These are phyloP conservation scores for Gymnopilus junonius DNA, from an alignment of 768 basidiomycete genomes.

Conservation along the genomic window DNA sequence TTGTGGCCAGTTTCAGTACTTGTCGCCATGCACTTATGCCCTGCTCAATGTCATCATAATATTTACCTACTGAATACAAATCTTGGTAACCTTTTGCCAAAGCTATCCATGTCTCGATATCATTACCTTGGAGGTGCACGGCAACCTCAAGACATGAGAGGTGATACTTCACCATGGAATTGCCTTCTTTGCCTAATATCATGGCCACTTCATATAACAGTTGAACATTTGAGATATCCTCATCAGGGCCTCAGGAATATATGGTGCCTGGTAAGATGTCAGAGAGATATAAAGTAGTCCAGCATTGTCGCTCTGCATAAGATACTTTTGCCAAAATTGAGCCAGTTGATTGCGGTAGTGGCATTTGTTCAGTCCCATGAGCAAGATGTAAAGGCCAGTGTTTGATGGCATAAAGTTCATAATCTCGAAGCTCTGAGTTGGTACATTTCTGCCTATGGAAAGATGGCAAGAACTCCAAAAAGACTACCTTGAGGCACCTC, in stretches of 20 bases:
- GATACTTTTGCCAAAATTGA: background rate
- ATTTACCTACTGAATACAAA: background rate
- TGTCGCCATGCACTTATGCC: background rate
- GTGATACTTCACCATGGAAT: background rate
- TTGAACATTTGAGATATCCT: too few relatives aligned
- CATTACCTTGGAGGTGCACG: background rate
- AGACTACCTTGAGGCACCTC: background rate
- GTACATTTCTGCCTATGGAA: background rate
- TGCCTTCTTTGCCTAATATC: background rate
- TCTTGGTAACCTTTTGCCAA: background rate
- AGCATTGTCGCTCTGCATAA: background rate
- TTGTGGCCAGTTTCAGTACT: background rate
- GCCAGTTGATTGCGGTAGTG: too few relatives aligned
- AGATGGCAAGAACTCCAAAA: background rate
- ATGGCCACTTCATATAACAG: background rate
- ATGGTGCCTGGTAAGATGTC: too few relatives aligned
- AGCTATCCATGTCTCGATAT: background rate
- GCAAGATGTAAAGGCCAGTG: background rate
- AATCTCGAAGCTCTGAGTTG: background rate
- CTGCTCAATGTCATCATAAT: background rate
- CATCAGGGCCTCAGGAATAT: background rate
- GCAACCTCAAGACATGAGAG: background rate
- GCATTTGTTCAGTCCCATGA: background rate
- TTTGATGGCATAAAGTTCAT: background rate
- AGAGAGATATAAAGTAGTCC: background rate